These are phyloP conservation scores for Tulasnella sp. DNA, from an alignment of 768 basidiomycete genomes.

Conservation along the genomic window DNA sequence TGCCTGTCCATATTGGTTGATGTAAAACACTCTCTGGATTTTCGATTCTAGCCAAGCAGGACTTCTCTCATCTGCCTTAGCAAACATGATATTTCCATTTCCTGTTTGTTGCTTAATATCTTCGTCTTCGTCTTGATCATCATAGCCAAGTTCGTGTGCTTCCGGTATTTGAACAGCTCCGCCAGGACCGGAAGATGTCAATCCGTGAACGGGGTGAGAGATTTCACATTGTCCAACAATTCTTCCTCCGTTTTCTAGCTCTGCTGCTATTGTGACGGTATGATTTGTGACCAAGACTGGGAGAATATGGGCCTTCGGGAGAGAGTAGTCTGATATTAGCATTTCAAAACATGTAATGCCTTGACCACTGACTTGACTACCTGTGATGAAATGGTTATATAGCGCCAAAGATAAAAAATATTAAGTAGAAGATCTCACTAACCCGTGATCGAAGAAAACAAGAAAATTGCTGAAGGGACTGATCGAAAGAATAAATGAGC, in stretches of 20 bases:
- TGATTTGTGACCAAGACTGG: constrained; percentile 90
- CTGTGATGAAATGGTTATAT: neutral
- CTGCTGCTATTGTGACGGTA: constrained; percentile 88
- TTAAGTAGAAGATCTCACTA: constrained; percentile 21
- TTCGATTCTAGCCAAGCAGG: constrained; percentile 36
- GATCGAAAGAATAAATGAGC: constrained; percentile 85
- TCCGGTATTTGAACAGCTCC: neutral
- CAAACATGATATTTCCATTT: constrained; percentile 54
- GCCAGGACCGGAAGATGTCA: neutral
- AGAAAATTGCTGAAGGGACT: constrained; percentile 82
- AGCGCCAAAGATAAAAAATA: neutral
- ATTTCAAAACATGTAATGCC: constrained; percentile 8
- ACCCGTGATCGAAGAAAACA: constrained; percentile 83
- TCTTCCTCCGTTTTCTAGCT: constrained; percentile 62
- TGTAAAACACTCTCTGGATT: constrained; percentile 66
- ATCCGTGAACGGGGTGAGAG: constrained; percentile 56
- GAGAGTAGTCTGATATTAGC: constrained; percentile 1
- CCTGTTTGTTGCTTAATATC: constrained; percentile 17
- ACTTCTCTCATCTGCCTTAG: constrained; percentile 24
- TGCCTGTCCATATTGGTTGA: constrained; percentile 71
- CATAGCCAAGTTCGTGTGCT: neutral
- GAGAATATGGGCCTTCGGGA: constrained; percentile 54
- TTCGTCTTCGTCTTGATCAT: constrained; percentile 15
- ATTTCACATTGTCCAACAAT: constrained; percentile 91
- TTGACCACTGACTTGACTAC: no score